These are phyloP conservation scores for Diaporthe caulivora DNA, from an alignment of 2,329 filamentous ascomycete species.

Conservation along the genomic window DNA sequence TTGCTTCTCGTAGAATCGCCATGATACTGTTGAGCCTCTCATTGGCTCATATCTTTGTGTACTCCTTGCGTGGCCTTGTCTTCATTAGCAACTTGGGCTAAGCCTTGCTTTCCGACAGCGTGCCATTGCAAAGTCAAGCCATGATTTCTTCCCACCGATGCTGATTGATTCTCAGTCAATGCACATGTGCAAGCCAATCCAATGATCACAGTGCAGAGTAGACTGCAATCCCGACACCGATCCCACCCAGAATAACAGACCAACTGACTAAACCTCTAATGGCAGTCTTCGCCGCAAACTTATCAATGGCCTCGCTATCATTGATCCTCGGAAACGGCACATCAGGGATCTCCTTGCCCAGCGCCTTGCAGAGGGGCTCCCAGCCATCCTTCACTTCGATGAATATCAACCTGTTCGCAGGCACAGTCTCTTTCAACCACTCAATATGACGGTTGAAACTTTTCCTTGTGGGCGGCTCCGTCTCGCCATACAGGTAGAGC, in stretches of 20 bases:
- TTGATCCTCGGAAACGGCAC: conserved; percentile 51
- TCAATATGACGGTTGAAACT: conserved; percentile 36
- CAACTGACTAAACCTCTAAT: conserved; percentile 4
- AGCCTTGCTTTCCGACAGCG: neutral
- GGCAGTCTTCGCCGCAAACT: conserved; percentile 7
- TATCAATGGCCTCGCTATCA: conserved; percentile 35
- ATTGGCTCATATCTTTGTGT: too few species aligned
- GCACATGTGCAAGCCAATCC: neutral
- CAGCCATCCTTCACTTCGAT: conserved; percentile 54
- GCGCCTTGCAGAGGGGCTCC: conserved; percentile 55
- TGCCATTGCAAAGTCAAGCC: neutral
- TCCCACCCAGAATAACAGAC: neutral
- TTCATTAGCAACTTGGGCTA: too few species aligned
- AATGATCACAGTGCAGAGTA: neutral
- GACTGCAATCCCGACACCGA: neutral
- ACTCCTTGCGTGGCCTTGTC: too few species aligned
- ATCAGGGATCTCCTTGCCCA: conserved; percentile 50
- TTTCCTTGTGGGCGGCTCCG: conserved; percentile 39
- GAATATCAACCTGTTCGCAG: conserved; percentile 51
- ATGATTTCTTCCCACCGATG: neutral
- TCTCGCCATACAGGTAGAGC: conserved; percentile 47
- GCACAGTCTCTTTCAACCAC: conserved; percentile 43
- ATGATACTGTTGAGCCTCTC: too few species aligned
- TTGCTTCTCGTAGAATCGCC: too few species aligned
- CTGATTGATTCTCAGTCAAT: neutral